Base-by-base conservation (phyloP, 768 basidiomycete species). In the Psilocybe subaeruginosa region DNA sequence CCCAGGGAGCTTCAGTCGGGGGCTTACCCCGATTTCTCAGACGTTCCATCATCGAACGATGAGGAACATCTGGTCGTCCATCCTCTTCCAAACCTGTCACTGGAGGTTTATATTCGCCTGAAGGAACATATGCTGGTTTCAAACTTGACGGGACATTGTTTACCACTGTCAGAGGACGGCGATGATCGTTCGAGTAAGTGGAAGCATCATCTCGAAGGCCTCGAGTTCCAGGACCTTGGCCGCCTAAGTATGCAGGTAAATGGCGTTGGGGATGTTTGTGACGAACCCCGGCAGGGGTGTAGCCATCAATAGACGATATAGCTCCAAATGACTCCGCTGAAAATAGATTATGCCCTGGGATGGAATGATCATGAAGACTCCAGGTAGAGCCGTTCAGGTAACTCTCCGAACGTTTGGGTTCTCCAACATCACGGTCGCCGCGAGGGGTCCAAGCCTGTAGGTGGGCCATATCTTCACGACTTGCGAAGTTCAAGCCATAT, bases 401-500 rank as follows among this genome's bases (percentile, higher is more conserved):
- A 59, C 68, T 70, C 29, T 66, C 67, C 3, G 72, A 68, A 47
- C 76, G 73, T 62, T 70, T 80, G 17, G 78, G 77, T 65, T 79
- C 77, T 12, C 79, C 79, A 8, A 78, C 77, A 56, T 79, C 78
- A 53, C 78, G 76, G 67, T 79, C 80, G 3, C 77, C 74, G 27
- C 72, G 68, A 58, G 74, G 75, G 35, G 76, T 73, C 77, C 74
- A 77, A 35, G 70, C 61, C 49, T 73, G 70, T n/a, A 65, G 64
- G 49, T 71, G 66, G 14, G 68, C 68, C 46, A 70, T 58, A 57
- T 67, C 68, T 51, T 68, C 65, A 41, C 69, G 67, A 54, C 69
- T 76, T 55, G 68, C 65, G 16, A 70, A 59, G 54, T 66, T 66
- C 48, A 65, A 57, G 37, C 66, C 65, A 41, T 64, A 68, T 45